Evolutionary conservation across 164 flowering plant species (phyloP), one percentile per base, ranked within the genome.

Genomic region (Houttuynia cordata): DNA sequence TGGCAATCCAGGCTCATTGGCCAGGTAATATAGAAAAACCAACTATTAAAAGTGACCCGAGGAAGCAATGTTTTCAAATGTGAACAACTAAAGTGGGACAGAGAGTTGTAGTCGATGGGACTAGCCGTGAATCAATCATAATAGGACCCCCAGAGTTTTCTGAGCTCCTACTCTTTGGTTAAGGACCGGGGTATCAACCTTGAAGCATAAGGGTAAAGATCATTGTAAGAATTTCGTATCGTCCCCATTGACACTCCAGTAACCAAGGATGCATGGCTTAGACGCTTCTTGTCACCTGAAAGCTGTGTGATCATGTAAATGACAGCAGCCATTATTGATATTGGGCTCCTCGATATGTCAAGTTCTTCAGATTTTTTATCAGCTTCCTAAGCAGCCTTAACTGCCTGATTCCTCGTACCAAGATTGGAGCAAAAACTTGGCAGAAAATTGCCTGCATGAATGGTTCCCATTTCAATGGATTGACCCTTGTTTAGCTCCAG

Each of bases 181-280:
- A 59, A 79, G 58, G 72, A 70, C 51, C 49, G 59, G 0, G 83
- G 83, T 58, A 79, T 67, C 51, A 79, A 19, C 64, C 71, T 67
- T 15, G 76, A 57, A 1, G 75, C 64, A 63, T 76, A 66, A 1
- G 80, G 80, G 61, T 73, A 68, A 9, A 79, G 72, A 40, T 79
- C 83, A 64, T 76, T 76, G 68, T 72, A 76, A 1, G 78, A 67
- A 51, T 76, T 74, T 60, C 70, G 64, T 53, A 79, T 79, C 23
- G 83, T 79, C 37, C 80, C 79, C 66, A 77, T 80, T 10, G 80
- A 76, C 13, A 79, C 80, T 23, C 77, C 76, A 58, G 80, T 79
- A 30, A 79, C 80, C 24, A 57, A 19, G 22, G 77, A 71, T 37
- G 77, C 73, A 71, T 79, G 78, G 75, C 62, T 62, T 20, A 73